Conservation (phyloP, 2,329 filamentous ascomycete genomes). For the Aschersonia sp. region DNA sequence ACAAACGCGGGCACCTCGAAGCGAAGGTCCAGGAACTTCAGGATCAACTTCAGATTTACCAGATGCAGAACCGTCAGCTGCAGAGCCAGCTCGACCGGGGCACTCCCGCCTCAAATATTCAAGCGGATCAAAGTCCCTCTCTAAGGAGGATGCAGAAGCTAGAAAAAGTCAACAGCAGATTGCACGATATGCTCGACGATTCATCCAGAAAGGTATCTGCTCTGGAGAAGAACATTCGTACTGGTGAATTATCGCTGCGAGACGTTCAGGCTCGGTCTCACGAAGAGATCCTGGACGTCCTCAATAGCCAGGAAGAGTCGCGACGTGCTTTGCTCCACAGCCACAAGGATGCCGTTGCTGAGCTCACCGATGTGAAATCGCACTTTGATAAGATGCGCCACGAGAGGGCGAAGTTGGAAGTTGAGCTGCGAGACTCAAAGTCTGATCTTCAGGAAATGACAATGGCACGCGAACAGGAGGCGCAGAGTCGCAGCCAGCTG, state of each 20-base stretch:
- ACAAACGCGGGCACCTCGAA: slow-evolving; percentile 81
- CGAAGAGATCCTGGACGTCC: slow-evolving; percentile 81
- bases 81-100: slow-evolving; percentile 70
- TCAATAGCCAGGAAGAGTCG: slow-evolving; percentile 86
- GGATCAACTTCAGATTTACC: slow-evolving; percentile 81
- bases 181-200: slow-evolving; percentile 91
- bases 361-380: slow-evolving; percentile 74
- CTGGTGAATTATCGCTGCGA: slow-evolving; percentile 74
- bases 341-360: slow-evolving; percentile 73
- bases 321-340: slow-evolving; percentile 66
- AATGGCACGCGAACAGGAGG: slow-evolving; percentile 69
- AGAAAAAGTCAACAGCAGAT: slow-evolving; percentile 77
- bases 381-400: slow-evolving; percentile 81
- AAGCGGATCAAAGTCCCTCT: slow-evolving; percentile 70
- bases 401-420: slow-evolving; percentile 62
- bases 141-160: slow-evolving; percentile 74
- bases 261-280: slow-evolving; percentile 90
- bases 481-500: slow-evolving; percentile 73
- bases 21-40: slow-evolving; percentile 84
- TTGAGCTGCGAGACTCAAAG: slow-evolving; percentile 71
- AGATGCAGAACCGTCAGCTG: slow-evolving; percentile 91
- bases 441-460: slow-evolving; percentile 75
- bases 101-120: slow-evolving; percentile 45
- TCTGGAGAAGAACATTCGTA: slow-evolving; percentile 73
- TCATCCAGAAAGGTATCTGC: slow-evolving; percentile 84